Base-by-base conservation (phyloP, 805 yeast species). In the Phaffomyces thermotolerans region DNA sequence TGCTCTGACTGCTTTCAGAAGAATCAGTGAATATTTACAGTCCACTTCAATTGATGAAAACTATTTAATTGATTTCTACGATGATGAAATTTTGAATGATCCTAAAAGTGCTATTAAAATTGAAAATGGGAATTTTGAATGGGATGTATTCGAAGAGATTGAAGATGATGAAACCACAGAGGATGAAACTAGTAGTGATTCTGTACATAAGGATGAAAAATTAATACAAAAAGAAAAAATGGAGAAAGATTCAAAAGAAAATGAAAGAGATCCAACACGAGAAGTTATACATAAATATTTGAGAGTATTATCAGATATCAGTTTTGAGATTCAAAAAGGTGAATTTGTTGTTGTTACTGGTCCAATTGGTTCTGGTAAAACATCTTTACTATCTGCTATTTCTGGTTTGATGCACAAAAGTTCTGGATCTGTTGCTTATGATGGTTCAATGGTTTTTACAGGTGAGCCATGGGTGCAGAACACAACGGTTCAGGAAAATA, bases 391-490 rank as follows among this genome's bases (percentile, higher is more conserved):
- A 35, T 68, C 68, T 50, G 88, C 91, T 0, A 60, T 87, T 30
- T 65, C 81, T n/a, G 95, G 95, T 1, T 68, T 73, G 32, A 84
- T 86, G 83, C 66, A 68, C n/a, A 72, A 73, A 48, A n/a, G 37
- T 14, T 3, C n/a, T 1, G 65, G 64, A 0, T 35, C 50, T 0
- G 93, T 95, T 34, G 43, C 57, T 0, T 65, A 82, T 9, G 59
- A 63, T 36, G 89, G 89, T 3, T 62, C 49, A 52, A 73, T 72
- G 10, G 56, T 69, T n/a, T 57, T 67, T 36, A 73, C 78, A 44
- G 85, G 87, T 27, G 72, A 72, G 24, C 89, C 89, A 12, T 87
- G 95, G 95, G 74, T 86, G 34, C 87, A 81, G 56, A 87, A 85
- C 61, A 75, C 84, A 2, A 81, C 95, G 0, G 77, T 87, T 18